These are phyloP conservation scores for Annona squamosa DNA, from an alignment of 164 flowering plant genomes.

Conservation along the genomic window DNA sequence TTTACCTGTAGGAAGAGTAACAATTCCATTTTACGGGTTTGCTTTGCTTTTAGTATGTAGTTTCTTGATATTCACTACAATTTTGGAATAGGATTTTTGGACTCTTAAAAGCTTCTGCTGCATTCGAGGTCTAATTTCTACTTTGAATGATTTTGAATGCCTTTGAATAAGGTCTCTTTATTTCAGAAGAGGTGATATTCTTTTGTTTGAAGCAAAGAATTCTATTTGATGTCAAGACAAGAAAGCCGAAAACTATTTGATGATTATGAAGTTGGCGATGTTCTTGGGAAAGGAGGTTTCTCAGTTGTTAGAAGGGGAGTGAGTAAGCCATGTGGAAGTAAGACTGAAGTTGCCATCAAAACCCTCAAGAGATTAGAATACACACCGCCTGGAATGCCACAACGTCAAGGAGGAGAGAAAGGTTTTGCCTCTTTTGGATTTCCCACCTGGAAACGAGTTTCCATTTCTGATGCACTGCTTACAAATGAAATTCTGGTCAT, in stretches of 20 bases:
- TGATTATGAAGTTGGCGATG: slow-evolving; percentile 45
- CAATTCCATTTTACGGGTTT: neutral
- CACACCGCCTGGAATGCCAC: slow-evolving; percentile 12
- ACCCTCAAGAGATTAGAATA: slow-evolving; percentile 46
- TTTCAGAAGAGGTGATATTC: neutral
- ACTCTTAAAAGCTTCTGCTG: neutral
- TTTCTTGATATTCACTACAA: neutral
- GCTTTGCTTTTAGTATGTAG: neutral
- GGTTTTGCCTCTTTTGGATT: slow-evolving; percentile 13
- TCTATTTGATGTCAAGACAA: slow-evolving; percentile 29
- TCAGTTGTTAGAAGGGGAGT: slow-evolving; percentile 59
- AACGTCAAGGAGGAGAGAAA: slow-evolving; percentile 10
- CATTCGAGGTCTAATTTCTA: neutral
- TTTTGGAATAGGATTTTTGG: neutral
- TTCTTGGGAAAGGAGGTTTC: slow-evolving; percentile 69
- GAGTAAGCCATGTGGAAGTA: slow-evolving; percentile 19
- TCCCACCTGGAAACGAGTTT: slow-evolving; percentile 35
- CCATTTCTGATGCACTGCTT: slow-evolving; percentile 58
- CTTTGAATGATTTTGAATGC: neutral
- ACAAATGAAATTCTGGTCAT: slow-evolving; percentile 67
- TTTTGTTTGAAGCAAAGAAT: neutral
- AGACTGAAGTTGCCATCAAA: slow-evolving; percentile 52
- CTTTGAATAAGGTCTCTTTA: neutral
- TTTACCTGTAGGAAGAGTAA: neutral
- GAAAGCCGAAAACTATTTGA: slow-evolving; percentile 41